Conservation (phyloP, 495 filamentous ascomycete genomes). For the Penicillium canescens region DNA sequence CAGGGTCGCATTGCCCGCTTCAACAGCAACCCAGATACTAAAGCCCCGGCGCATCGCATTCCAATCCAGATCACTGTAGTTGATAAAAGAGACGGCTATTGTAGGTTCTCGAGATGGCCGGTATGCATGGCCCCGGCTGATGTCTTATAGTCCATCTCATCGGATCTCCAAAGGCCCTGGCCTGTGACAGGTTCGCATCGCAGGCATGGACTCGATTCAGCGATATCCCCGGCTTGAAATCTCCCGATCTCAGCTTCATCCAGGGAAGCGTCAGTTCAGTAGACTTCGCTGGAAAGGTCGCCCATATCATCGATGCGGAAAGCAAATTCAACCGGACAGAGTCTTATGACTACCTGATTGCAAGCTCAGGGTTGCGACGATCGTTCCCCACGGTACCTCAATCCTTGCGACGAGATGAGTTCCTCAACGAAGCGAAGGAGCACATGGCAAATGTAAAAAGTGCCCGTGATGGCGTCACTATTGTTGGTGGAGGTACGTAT, state of each 20-base stretch:
- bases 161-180: constrained; percentile 62
- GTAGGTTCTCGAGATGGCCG: constrained; percentile 36
- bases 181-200: constrained; percentile 52
- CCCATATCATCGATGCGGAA: constrained; percentile 39
- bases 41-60: constrained; percentile 35
- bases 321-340: constrained; percentile 25
- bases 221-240: constrained; percentile 58
- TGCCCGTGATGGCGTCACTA: constrained; percentile 48
- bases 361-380: constrained; percentile 59
- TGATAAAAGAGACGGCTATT: constrained; percentile 71
- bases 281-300: constrained; percentile 51
- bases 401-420: constrained; percentile 51
- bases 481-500: constrained; percentile 54
- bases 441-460: constrained; percentile 26
- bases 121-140: not conserved
- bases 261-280: constrained; percentile 58
- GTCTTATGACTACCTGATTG: constrained; percentile 66
- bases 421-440: constrained; percentile 51
- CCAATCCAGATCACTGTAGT: constrained; percentile 65
- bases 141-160: constrained; percentile 54
- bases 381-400: constrained; percentile 65
- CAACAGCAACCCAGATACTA: constrained; percentile 25
- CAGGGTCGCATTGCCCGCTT: constrained; percentile 42
- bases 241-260: constrained; percentile 51
- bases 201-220: constrained; percentile 63